Evolutionary conservation across 345 rosid genomes (phyloP).

Genomic region (Lepidium aucheri): DNA sequence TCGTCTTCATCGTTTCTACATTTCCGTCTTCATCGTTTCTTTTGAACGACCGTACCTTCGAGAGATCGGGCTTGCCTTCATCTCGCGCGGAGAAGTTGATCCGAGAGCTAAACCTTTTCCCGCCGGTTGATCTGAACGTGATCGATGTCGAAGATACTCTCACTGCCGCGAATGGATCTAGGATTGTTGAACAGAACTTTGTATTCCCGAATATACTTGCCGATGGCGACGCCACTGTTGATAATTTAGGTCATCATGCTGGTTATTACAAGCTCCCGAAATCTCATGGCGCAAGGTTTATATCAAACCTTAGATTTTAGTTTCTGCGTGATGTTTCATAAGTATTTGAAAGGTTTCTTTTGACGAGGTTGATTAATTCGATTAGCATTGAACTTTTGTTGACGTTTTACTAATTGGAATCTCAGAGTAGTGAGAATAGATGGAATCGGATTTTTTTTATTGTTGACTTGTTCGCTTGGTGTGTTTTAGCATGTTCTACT

Average conservation of each 20-base stretch:
- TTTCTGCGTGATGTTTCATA: neutral
- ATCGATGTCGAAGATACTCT: conserved; percentile 25
- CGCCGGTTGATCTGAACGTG: conserved; percentile 57
- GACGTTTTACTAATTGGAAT: neutral
- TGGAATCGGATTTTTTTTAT: neutral
- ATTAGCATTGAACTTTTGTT: neutral
- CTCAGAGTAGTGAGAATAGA: neutral
- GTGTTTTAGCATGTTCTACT: conserved; percentile 76
- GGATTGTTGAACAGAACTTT: conserved; percentile 61
- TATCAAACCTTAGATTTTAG: neutral
- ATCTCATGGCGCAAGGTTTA: conserved; percentile 71
- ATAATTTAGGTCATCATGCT: conserved; percentile 90
- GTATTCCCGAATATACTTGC: conserved; percentile 49
- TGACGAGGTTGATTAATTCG: neutral
- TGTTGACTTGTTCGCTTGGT: neutral
- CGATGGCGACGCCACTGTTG: conserved; percentile 34
- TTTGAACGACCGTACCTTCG: conserved; percentile 30
- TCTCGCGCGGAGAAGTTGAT: conserved; percentile 69
- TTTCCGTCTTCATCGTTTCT: conserved; percentile 24
- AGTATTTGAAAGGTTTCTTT: neutral
- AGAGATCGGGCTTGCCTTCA: conserved; percentile 47
- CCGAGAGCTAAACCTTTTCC: conserved; percentile 77
- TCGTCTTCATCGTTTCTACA: conserved; percentile 17
- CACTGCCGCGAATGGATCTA: conserved; percentile 4
- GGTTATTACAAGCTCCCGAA: conserved; percentile 80